These are phyloP conservation scores for Sphagnum contortum DNA, from an alignment of 225 moss, liverwort and hornwort species.

Conservation along the genomic window DNA sequence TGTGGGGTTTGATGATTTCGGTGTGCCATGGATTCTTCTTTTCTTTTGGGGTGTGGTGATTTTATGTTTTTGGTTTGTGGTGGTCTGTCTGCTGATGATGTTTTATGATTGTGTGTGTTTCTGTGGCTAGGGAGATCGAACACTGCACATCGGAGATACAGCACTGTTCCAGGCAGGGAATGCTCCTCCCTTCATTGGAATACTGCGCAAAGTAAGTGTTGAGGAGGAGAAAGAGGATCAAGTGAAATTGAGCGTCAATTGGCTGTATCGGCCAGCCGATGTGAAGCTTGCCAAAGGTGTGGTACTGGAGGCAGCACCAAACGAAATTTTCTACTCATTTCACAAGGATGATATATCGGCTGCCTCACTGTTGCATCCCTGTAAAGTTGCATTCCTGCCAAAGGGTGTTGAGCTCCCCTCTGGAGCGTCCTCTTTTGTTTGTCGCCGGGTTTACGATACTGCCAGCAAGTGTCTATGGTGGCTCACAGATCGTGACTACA, in stretches of 20 bases:
- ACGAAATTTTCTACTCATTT: conserved; percentile 97
- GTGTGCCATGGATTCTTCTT: too few species aligned
- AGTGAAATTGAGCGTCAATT: conserved; percentile 67
- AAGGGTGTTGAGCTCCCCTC: conserved; percentile 67
- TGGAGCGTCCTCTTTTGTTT: conserved; percentile 70
- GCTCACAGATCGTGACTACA: conserved; percentile 98
- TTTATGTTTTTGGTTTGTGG: too few species aligned
- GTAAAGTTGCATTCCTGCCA: conserved; percentile 87
- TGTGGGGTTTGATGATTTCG: too few species aligned
- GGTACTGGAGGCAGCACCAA: conserved; percentile 78
- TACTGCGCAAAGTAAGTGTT: conserved; percentile 57
- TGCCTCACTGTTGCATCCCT: conserved; percentile 87
- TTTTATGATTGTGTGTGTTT: too few species aligned
- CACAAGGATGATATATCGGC: conserved; percentile 97
- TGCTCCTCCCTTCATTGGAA: conserved; percentile 73
- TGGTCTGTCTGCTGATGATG: too few species aligned
- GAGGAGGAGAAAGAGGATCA: conserved; percentile 32
- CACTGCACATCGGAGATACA: conserved; percentile 87
- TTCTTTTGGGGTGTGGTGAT: too few species aligned
- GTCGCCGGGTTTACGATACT: conserved; percentile 89
- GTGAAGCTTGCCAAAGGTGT: conserved; percentile 76
- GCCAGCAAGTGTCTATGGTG: conserved; percentile 83
- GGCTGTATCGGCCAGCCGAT: conserved; percentile 85
- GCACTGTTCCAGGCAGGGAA: conserved; percentile 82
- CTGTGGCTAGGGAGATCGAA: conserved; percentile 72